Evolutionary conservation across 495 filamentous ascomycete genomes (phyloP).

Genomic region (Viridothelium virens): DNA sequence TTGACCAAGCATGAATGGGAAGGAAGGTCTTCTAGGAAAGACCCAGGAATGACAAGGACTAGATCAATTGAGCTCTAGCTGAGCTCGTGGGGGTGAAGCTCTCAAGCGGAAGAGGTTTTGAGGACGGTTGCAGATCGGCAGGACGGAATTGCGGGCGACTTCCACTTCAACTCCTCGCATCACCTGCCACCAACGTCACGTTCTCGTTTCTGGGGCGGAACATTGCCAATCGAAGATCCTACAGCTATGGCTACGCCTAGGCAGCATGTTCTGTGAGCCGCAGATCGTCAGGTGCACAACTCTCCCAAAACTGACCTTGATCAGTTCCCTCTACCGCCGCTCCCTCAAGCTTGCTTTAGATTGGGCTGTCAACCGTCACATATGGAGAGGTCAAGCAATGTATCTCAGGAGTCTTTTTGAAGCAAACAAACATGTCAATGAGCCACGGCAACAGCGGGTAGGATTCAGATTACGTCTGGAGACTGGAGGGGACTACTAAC

Average conservation of each 20-base stretch:
- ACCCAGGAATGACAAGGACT: not conserved
- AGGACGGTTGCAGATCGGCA: slow-evolving; percentile 5
- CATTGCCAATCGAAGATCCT: not conserved
- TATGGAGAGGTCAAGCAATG: slow-evolving; percentile 91
- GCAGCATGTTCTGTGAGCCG: slow-evolving; percentile 24
- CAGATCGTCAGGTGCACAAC: not conserved
- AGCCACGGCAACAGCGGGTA: slow-evolving; percentile 85
- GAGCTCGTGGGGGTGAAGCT: not conserved
- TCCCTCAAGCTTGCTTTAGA: slow-evolving; percentile 87
- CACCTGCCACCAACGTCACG: not conserved
- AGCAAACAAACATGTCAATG: slow-evolving; percentile 75
- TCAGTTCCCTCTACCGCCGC: slow-evolving; percentile 85
- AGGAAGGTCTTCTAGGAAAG: not conserved
- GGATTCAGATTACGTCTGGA: slow-evolving; percentile 17
- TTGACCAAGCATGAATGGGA: slow-evolving; percentile 30
- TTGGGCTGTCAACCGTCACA: slow-evolving; percentile 81
- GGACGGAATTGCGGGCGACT: not conserved
- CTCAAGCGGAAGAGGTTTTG: not conserved
- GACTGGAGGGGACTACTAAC: not conserved
- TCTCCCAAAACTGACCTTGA: not conserved
- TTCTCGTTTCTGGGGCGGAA: not conserved
- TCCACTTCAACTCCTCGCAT: not conserved
- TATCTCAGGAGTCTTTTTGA: slow-evolving; percentile 96
- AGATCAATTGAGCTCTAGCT: not conserved
- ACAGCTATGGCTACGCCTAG: slow-evolving; percentile 14